Evolutionary conservation across 768 basidiomycete genomes (phyloP).

Genomic region (Brasilioporus rufonigricans): DNA sequence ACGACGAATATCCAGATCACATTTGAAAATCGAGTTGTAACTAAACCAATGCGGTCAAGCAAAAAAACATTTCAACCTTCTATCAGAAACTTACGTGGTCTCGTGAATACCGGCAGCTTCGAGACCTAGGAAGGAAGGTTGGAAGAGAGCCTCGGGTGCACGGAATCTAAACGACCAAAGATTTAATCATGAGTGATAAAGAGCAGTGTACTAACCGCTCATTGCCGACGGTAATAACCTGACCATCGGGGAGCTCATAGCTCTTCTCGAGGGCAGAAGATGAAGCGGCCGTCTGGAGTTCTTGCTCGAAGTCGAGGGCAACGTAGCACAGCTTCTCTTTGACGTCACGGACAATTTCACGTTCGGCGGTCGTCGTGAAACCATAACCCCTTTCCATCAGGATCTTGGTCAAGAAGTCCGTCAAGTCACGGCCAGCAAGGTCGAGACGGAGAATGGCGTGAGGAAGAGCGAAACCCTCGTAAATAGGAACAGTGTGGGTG

Average conservation of each 20-base stretch:
- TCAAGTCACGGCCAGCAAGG: constrained; percentile 90
- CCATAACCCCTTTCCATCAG: constrained; percentile 89
- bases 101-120: constrained; percentile 86
- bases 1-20: constrained; percentile 65
- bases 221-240: constrained; percentile 85
- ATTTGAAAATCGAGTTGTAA: constrained; percentile 60
- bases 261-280: constrained; percentile 89
- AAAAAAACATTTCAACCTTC: neutral
- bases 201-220: constrained; percentile 43
- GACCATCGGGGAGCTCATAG: constrained; percentile 90
- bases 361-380: constrained; percentile 92
- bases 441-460: constrained; percentile 94
- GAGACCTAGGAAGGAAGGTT: constrained; percentile 57
- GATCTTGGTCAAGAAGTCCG: constrained; percentile 79
- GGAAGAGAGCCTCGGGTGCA: constrained; percentile 56
- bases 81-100: constrained; percentile 42
- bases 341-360: constrained; percentile 95
- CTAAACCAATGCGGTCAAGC: constrained; percentile 22
- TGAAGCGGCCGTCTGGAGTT: constrained; percentile 86
- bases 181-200: neutral
- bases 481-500: constrained; percentile 94
- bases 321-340: constrained; percentile 94
- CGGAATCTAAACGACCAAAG: constrained; percentile 42
- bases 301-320: constrained; percentile 91
- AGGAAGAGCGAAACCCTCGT: constrained; percentile 90